Evolutionary conservation across 2,329 filamentous ascomycete species (phyloP).

Genomic region (Blastomyces gilchristii): DNA sequence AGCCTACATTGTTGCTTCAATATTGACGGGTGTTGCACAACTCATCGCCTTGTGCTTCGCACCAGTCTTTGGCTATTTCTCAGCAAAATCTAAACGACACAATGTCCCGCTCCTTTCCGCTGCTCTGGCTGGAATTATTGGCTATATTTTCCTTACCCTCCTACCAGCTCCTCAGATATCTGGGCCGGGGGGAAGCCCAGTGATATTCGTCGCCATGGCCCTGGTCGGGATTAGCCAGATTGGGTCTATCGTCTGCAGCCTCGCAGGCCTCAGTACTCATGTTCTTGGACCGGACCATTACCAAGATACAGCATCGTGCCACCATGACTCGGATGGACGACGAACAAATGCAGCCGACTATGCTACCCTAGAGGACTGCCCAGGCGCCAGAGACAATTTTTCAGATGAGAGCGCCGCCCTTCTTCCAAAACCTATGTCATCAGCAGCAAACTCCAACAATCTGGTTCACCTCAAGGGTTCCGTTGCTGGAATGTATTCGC

Average conservation of each 20-base stretch:
- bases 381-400: background rate
- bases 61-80: constrained; percentile 76
- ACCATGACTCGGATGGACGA: background rate
- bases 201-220: constrained; percentile 65
- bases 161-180: constrained; percentile 66
- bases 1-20: constrained; percentile 79
- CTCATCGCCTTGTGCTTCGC: constrained; percentile 74
- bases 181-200: constrained; percentile 55
- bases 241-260: constrained; percentile 86
- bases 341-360: background rate
- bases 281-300: constrained; percentile 44
- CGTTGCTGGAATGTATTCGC: constrained; percentile 87
- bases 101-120: constrained; percentile 67
- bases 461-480: constrained; percentile 70
- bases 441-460: constrained; percentile 22
- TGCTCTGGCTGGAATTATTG: constrained; percentile 61
- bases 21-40: constrained; percentile 81
- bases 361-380: background rate
- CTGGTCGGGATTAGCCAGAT: constrained; percentile 89
- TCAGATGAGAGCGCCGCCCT: constrained; percentile 25
- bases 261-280: constrained; percentile 76
- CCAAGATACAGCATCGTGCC: background rate
- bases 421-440: constrained; percentile 17
- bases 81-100: constrained; percentile 54
- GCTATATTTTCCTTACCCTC: constrained; percentile 67